Percentiles rank a stretch among this genome's conserved stretches.
phyloP scores from a whole-genome alignment of 305 asterid species.

The Fraxinus dipetala region DNA sequence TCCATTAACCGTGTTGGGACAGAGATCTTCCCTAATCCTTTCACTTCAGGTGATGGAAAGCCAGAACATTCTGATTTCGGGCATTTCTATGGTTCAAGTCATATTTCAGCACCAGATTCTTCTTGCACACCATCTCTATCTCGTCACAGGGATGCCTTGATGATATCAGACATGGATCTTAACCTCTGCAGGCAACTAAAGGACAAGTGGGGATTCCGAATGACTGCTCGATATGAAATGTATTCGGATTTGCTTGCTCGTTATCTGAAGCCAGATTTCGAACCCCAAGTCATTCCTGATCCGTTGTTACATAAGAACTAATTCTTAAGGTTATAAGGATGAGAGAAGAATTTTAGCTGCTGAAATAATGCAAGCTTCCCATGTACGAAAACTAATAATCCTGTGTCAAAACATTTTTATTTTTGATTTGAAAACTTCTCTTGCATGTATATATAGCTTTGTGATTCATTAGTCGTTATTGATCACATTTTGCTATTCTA shows the following conservation, averaged over 20 bases:
- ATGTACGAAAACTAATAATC: not conserved
- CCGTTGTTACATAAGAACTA: conserved; percentile 55
- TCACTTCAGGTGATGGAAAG: conserved; percentile 97
- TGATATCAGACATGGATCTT: conserved; percentile 81
- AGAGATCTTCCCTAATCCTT: conserved; percentile 79
- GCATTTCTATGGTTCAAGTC: conserved; percentile 91
- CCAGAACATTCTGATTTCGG: conserved; percentile 86
- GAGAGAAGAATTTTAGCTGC: not conserved
- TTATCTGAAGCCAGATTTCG: conserved; percentile 70
- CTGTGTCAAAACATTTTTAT: not conserved
- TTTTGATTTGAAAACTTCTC: not conserved
- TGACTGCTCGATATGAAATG: conserved; percentile 83
- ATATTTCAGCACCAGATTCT: conserved; percentile 85
- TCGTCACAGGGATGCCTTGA: conserved; percentile 70
- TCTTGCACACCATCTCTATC: conserved; percentile 89
- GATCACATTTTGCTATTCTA: not conserved
- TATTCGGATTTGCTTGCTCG: conserved; percentile 62
- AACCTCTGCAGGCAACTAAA: conserved; percentile 86
- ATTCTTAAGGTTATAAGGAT: conserved; percentile 10
- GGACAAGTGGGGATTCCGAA: conserved; percentile 94
- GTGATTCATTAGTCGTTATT: not conserved
- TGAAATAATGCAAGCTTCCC: not conserved
- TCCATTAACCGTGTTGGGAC: conserved; percentile 94
- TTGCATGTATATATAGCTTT: not conserved
- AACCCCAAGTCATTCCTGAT: conserved; percentile 80